Conservation (phyloP, 2,329 filamentous ascomycete species). For the Xylaria polymorpha region DNA sequence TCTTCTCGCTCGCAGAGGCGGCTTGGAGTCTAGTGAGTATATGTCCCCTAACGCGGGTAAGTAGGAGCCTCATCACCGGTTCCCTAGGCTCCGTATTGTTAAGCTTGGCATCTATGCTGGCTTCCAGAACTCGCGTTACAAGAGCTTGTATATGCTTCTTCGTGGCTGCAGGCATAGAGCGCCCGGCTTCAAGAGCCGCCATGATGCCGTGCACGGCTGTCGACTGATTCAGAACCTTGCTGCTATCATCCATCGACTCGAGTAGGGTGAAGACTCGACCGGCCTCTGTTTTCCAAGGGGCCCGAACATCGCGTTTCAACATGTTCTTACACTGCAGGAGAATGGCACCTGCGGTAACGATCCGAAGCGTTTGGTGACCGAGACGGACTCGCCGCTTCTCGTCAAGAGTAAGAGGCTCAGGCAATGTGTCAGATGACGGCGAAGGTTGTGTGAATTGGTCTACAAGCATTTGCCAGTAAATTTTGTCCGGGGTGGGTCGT, state of each 20-base stretch:
- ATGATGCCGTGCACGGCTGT: slow-evolving; percentile 69
- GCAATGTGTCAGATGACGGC: slow-evolving; percentile 66
- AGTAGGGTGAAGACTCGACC: slow-evolving; percentile 76
- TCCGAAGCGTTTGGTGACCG: slow-evolving; percentile 68
- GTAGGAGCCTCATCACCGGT: slow-evolving; percentile 72
- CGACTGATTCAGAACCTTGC: slow-evolving; percentile 58
- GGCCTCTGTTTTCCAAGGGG: slow-evolving; percentile 80
- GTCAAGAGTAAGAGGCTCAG: slow-evolving; percentile 81
- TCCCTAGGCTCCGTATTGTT: slow-evolving; percentile 60
- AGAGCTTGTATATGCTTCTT: slow-evolving; percentile 68
- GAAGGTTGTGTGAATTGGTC: slow-evolving; percentile 78
- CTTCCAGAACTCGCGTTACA: slow-evolving; percentile 66
- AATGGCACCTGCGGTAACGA: slow-evolving; percentile 79
- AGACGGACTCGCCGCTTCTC: slow-evolving; percentile 69
- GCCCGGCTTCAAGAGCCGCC: slow-evolving; percentile 70
- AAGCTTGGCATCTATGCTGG: slow-evolving; percentile 59
- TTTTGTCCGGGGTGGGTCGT: slow-evolving; percentile 73
- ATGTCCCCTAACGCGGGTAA: slow-evolving; percentile 74
- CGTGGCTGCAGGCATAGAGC: slow-evolving; percentile 73
- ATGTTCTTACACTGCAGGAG: slow-evolving; percentile 85
- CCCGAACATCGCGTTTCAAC: slow-evolving; percentile 81
- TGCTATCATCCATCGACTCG: slow-evolving; percentile 62
- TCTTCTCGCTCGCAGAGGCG: slow-evolving; percentile 75
- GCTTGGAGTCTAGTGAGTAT: slow-evolving; percentile 73
- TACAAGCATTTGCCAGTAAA: slow-evolving; percentile 80